phyloP scores from a whole-genome alignment of 768 basidiomycete species.

The Rhodosporidiobolus odoratus region DNA sequence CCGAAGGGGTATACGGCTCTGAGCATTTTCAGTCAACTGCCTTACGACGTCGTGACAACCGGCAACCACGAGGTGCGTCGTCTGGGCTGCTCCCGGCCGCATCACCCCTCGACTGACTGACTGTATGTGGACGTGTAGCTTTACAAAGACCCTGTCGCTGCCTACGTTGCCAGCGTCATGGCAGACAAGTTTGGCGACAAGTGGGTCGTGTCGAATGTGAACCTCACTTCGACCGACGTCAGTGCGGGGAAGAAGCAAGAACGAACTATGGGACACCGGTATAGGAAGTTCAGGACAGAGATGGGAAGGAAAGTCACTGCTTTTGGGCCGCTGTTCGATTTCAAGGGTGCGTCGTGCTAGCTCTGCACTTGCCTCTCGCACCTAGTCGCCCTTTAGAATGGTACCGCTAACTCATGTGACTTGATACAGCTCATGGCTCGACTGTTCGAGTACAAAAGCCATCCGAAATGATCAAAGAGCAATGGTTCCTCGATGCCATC shows the following conservation, averaged over 20 bases:
- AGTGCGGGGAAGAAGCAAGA: conserved; percentile 43
- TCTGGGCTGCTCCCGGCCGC: conserved; percentile 41
- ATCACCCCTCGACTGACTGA: too few species aligned
- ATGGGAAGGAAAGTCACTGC: conserved; percentile 70
- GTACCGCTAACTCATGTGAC: too few species aligned
- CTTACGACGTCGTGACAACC: conserved; percentile 76
- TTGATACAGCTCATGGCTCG: conserved; percentile 53
- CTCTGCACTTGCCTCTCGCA: too few species aligned
- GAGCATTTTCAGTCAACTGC: conserved; percentile 64
- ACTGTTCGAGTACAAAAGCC: conserved; percentile 73
- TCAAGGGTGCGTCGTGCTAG: conserved; percentile 51
- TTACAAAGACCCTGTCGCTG: conserved; percentile 43
- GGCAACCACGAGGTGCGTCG: conserved; percentile 70
- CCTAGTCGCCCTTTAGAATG: too few species aligned
- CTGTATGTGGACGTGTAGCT: neutral
- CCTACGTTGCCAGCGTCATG: conserved; percentile 58
- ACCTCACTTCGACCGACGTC: conserved; percentile 63
- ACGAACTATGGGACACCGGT: conserved; percentile 50
- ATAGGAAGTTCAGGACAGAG: conserved; percentile 36
- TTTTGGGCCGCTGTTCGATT: conserved; percentile 72
- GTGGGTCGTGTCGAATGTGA: conserved; percentile 78
- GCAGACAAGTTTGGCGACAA: conserved; percentile 61
- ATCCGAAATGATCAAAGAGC: conserved; percentile 68
- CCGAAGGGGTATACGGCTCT: conserved; percentile 55
- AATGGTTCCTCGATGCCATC: conserved; percentile 76